Base-by-base conservation (phyloP, 164 flowering plant genomes). In the Warburgia ugandensis region DNA sequence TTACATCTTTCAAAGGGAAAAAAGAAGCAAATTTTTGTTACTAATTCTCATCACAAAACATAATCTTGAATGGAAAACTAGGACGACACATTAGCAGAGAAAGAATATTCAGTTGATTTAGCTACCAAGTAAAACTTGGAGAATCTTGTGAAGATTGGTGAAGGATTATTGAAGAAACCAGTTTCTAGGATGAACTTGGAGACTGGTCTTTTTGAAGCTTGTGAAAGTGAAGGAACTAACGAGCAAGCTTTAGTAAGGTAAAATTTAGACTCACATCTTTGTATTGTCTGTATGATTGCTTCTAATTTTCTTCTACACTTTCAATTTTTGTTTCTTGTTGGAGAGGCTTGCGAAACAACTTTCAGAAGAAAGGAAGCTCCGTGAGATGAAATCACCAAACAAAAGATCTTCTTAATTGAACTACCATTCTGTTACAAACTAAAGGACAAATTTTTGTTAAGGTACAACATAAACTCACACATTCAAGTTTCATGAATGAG, bases 221-320 rank as follows among this genome's bases (percentile, higher is more conserved):
- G 42, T 0, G 46, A 13, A 21, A 25, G 16, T 61, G 52, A 29
- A 10, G 54, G 45, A 20, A 60, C 69, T 2, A 66, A 60, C 47
- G 58, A 60, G 27, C 17, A 66, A 45, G 60, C 53, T 17, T 61
- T 66, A 25, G 43, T 1, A 1, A 66, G 61, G 69, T 66, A 27
- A 42, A 22, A 44, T 12, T 2, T 2, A 7, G 28, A 13, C 16
- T 23, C 8, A 3, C 23, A 27, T 19, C 6, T 9, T 27, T 7
- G 1, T 37, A 5, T 52, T 17, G 13, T 40, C 19, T 36, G 29
- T 28, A 17, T 16, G 1, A 39, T 14, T 33, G 32, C 20, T 27
- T 19, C 12, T n/a, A 3, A 20, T 48, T 5, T 31, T 48, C 1
- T 45, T 37, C 17, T 25, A 8, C 13, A 19, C 14, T 27, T 19